Percentiles rank a stretch among this genome's conserved stretches.
Conservation (phyloP, 2,329 filamentous ascomycete genomes). For the Curvularia hawaiiensis region DNA sequence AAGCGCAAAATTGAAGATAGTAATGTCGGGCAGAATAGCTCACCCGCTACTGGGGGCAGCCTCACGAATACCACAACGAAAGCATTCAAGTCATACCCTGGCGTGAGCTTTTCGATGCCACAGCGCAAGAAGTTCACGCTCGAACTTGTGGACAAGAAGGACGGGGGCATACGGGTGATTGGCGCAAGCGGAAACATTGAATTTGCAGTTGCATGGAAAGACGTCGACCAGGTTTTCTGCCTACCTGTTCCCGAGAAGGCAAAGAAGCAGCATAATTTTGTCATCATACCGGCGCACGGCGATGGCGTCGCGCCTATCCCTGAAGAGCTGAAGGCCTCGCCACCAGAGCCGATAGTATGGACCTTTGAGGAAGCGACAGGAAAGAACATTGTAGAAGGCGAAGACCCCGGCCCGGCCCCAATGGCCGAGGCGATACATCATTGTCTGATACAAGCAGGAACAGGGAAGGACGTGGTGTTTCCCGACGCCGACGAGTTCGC, state of each 20-base stretch:
- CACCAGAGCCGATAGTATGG: slow-evolving; percentile 64
- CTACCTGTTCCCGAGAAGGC: slow-evolving; percentile 69
- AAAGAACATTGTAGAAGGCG: slow-evolving; percentile 51
- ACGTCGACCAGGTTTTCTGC: slow-evolving; percentile 64
- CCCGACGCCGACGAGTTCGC: slow-evolving; percentile 64
- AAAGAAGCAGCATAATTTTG: slow-evolving; percentile 67
- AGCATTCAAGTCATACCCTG: slow-evolving; percentile 45
- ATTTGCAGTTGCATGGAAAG: slow-evolving; percentile 57
- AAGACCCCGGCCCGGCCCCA: slow-evolving; percentile 47
- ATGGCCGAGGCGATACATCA: slow-evolving; percentile 54
- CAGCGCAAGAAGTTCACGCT: slow-evolving; percentile 68
- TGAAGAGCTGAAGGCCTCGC: slow-evolving; percentile 44
- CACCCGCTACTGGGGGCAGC: slow-evolving; percentile 19
- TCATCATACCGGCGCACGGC: slow-evolving; percentile 60
- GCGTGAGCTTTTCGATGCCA: slow-evolving; percentile 66
- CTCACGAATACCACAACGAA: slow-evolving; percentile 31
- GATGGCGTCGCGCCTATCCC: slow-evolving; percentile 55
- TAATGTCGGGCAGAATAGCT: slow-evolving; percentile 28
- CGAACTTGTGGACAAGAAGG: slow-evolving; percentile 56
- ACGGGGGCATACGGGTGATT: slow-evolving; percentile 54
- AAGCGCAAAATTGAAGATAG: slow-evolving; percentile 47
- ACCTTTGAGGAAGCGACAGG: slow-evolving; percentile 61
- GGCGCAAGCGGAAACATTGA: slow-evolving; percentile 60
- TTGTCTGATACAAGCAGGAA: slow-evolving; percentile 50
- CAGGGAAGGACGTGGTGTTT: slow-evolving; percentile 56